Evolutionary conservation across 352 stramenopile species (phyloP).

Genomic region (Phytophthora melonis): DNA sequence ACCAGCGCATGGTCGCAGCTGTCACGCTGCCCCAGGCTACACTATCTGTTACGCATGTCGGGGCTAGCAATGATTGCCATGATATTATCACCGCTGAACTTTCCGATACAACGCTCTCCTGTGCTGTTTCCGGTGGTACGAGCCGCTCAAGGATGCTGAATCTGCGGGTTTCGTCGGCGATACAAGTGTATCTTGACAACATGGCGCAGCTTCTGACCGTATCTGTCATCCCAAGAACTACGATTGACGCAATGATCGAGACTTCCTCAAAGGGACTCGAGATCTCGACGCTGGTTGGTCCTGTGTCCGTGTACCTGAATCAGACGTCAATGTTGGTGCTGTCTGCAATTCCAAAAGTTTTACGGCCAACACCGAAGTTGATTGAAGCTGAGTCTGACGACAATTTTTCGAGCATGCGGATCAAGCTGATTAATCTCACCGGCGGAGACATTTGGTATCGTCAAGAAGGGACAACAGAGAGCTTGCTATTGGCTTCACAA

Average conservation of each 20-base stretch:
- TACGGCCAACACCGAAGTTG: constrained; percentile 19
- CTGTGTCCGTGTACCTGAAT: constrained; percentile 67
- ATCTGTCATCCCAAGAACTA: constrained; percentile 65
- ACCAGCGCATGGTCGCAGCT: constrained; percentile 48
- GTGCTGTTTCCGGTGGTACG: constrained; percentile 35
- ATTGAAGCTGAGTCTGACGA: constrained; percentile 20
- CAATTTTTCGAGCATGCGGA: constrained; percentile 66
- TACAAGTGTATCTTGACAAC: constrained; percentile 78
- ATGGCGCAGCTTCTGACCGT: constrained; percentile 77
- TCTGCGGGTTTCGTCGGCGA: constrained; percentile 47
- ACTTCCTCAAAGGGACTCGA: constrained; percentile 39
- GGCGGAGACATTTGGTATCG: constrained; percentile 66
- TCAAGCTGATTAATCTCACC: constrained; percentile 59
- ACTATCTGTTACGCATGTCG: constrained; percentile 55
- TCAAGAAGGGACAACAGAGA: constrained; percentile 71
- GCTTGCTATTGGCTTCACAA: constrained; percentile 45
- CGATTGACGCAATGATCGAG: constrained; percentile 54
- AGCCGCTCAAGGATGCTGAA: constrained; percentile 29
- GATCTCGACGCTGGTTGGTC: constrained; percentile 62
- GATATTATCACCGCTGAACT: constrained; percentile 70
- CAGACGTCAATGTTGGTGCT: constrained; percentile 78
- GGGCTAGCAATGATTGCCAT: constrained; percentile 51
- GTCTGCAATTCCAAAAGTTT: constrained; percentile 60
- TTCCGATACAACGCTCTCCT: constrained; percentile 50
- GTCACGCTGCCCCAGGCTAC: constrained; percentile 45